These are phyloP conservation scores for Neolentinus lepideus DNA, from an alignment of 1,284 basidiomycete species.

Conservation along the genomic window DNA sequence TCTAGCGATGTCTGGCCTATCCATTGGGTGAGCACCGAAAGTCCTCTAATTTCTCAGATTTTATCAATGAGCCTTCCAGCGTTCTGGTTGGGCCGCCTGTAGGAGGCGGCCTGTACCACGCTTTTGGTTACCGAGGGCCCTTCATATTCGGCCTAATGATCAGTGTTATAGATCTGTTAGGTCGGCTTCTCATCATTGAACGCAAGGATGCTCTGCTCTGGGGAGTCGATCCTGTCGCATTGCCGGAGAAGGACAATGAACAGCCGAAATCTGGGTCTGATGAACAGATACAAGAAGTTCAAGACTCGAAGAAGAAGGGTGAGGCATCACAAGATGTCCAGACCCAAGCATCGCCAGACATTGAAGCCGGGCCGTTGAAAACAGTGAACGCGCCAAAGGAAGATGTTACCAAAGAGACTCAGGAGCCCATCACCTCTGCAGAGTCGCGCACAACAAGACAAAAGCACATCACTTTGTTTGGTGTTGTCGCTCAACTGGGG, in stretches of 20 bases:
- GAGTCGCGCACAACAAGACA: background rate
- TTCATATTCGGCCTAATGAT: constrained; percentile 65
- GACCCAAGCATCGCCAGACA: background rate
- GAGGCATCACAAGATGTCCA: background rate
- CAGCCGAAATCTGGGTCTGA: constrained; percentile 1
- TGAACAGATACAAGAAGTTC: background rate
- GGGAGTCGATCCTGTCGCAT: constrained; percentile 40
- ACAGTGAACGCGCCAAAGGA: background rate
- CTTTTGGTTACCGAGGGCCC: constrained; percentile 68
- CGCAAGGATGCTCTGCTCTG: constrained; percentile 47
- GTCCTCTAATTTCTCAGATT: constrained; percentile 1
- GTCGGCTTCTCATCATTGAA: constrained; percentile 58
- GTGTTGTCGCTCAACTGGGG: constrained; percentile 32
- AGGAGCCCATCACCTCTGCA: background rate
- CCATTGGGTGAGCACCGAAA: constrained; percentile 43
- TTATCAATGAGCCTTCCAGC: constrained; percentile 16
- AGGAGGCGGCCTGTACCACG: constrained; percentile 59
- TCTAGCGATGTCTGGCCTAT: constrained; percentile 62
- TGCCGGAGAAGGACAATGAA: constrained; percentile 2
- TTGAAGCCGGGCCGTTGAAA: background rate
- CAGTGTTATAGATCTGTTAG: constrained; percentile 54
- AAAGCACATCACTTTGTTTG: constrained; percentile 11
- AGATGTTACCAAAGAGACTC: background rate
- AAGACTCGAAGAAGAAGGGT: constrained; percentile 3
- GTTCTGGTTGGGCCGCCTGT: constrained; percentile 60